Conservation (phyloP, 805 yeast species). For the Lipomyces spencermartinsiae region DNA sequence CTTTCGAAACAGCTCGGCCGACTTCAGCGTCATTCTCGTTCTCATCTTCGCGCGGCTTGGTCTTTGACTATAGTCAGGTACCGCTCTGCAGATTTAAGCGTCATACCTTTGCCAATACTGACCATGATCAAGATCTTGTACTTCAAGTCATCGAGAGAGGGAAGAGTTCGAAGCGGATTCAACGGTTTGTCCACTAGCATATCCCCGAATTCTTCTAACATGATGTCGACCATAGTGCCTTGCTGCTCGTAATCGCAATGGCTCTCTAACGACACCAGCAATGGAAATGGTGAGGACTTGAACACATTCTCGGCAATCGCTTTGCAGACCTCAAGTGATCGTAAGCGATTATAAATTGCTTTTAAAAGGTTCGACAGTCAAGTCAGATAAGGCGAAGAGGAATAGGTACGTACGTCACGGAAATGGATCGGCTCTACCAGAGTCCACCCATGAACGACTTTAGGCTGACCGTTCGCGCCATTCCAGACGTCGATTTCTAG, state of each 20-base stretch:
- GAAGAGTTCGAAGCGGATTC: constrained; percentile 52
- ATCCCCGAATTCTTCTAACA: constrained; percentile 66
- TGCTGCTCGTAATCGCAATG: constrained; percentile 77
- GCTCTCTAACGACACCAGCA: constrained; percentile 82
- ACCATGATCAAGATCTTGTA: constrained; percentile 78
- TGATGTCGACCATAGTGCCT: constrained; percentile 55
- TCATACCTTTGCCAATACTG: constrained; percentile 45
- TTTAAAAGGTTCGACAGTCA: not conserved
- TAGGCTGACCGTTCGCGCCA: constrained; percentile 60
- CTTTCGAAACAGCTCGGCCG: constrained; percentile 3
- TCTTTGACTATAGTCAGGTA: not conserved
- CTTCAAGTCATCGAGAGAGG: constrained; percentile 74
- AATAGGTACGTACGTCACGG: constrained; percentile 51
- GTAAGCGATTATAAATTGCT: not conserved
- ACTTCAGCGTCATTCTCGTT: constrained; percentile 3
- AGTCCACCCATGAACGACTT: constrained; percentile 87
- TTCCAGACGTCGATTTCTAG: constrained; percentile 96
- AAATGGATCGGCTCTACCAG: constrained; percentile 77
- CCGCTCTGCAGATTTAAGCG: not conserved
- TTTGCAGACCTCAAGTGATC: constrained; percentile 8
- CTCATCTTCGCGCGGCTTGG: not conserved
- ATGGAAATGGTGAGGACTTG: constrained; percentile 81
- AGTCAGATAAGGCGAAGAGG: constrained; percentile 52
- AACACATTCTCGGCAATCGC: constrained; percentile 85
- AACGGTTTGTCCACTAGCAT: constrained; percentile 54